phyloP scores from a whole-genome alignment of 495 filamentous ascomycete species.

The Cercophora scortea region DNA sequence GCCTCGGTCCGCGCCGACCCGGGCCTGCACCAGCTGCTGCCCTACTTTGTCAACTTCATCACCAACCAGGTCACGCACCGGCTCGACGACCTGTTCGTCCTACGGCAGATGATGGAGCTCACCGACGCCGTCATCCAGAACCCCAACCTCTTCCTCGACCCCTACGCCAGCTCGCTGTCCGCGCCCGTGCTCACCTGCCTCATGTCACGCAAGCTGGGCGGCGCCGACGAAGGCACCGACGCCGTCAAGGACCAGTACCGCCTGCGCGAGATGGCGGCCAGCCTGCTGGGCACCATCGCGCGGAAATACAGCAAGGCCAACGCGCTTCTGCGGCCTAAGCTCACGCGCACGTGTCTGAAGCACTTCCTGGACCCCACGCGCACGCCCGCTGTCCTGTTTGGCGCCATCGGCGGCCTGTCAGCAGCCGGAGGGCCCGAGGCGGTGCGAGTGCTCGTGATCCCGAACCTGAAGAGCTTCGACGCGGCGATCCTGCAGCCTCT shows the following conservation, averaged over 20 bases:
- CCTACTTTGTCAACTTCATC: slow-evolving; percentile 93
- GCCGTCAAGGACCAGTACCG: slow-evolving; percentile 56
- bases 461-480: slow-evolving; percentile 73
- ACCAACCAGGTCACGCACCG: slow-evolving; percentile 89
- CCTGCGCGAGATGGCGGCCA: slow-evolving; percentile 76
- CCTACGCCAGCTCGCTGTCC: slow-evolving; percentile 82
- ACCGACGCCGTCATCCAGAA: slow-evolving; percentile 78
- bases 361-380: slow-evolving; percentile 78
- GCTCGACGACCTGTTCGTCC: slow-evolving; percentile 74
- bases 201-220: slow-evolving; percentile 74
- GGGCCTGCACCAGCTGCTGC: slow-evolving; percentile 86
- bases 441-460: slow-evolving; percentile 71
- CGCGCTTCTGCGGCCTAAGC: slow-evolving; percentile 69
- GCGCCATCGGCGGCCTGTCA: slow-evolving; percentile 70
- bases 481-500: slow-evolving; percentile 52
- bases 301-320: slow-evolving; percentile 68
- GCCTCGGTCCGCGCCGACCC: slow-evolving; percentile 77
- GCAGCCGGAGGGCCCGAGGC: slow-evolving; percentile 70
- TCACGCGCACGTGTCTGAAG: slow-evolving; percentile 88
- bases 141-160: slow-evolving; percentile 71
- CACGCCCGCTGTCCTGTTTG: slow-evolving; percentile 74
- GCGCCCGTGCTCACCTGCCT: slow-evolving; percentile 87
- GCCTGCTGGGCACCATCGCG: slow-evolving; percentile 64
- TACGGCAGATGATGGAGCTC: slow-evolving; percentile 87
- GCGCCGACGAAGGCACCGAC: slow-evolving; percentile 28